A percentile compares a stretch with the other conserved stretches of the same genome.
These are phyloP conservation scores for Lentinus brumalis DNA, from an alignment of 768 basidiomycete species.

Conservation along the genomic window DNA sequence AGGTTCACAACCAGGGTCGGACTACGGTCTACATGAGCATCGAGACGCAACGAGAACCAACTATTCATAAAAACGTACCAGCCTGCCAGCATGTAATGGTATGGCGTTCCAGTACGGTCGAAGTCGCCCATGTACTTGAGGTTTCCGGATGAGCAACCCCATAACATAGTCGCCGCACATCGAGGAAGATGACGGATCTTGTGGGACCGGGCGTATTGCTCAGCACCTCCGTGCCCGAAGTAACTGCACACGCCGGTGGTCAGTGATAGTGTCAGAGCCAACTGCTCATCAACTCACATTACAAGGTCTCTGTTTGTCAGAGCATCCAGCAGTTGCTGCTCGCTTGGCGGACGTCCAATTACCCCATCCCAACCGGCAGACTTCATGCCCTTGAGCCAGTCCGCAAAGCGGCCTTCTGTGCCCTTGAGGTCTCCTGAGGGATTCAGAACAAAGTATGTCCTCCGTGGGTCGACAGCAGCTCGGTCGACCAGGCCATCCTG, in stretches of 20 bases:
- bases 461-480: conserved; percentile 61
- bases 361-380: conserved; percentile 83
- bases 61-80: conserved; percentile 63
- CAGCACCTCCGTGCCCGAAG: conserved; percentile 95
- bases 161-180: conserved; percentile 96
- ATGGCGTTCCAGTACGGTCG: conserved; percentile 88
- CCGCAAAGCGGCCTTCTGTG: conserved; percentile 80
- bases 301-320: conserved; percentile 78
- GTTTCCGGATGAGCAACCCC: conserved; percentile 96
- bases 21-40: conserved; percentile 30
- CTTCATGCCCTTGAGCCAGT: conserved; percentile 77
- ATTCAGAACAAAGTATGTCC: conserved; percentile 85
- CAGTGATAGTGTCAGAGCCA: not conserved
- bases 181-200: conserved; percentile 76
- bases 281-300: conserved; percentile 61
- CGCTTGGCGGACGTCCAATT: conserved; percentile 72
- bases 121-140: conserved; percentile 93
- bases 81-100: conserved; percentile 95
- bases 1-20: conserved; percentile 92
- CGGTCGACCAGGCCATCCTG: conserved; percentile 40
- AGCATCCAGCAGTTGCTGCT: conserved; percentile 79
- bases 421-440: conserved; percentile 87
- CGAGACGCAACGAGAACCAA: not conserved
- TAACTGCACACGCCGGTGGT: conserved; percentile 57
- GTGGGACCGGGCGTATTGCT: conserved; percentile 90